Base-by-base conservation (phyloP, 768 basidiomycete species). In the Lactarius tabidus region DNA sequence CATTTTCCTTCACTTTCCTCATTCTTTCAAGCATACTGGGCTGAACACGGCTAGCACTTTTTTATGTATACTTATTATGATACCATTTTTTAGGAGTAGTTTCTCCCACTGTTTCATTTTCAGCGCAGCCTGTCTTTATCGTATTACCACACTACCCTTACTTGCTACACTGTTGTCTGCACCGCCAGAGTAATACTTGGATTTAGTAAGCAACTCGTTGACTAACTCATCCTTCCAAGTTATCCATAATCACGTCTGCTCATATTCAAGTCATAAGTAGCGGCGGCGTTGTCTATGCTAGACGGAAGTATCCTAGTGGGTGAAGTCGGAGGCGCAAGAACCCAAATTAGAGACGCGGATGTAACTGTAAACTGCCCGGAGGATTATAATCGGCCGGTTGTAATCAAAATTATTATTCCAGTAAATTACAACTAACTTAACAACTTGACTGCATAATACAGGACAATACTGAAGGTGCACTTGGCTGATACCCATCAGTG, bases 41-140 rank as follows among this genome's bases (percentile, higher is more conserved):
- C 29, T 43, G 56, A 59, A 18, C 59, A 59, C 20, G 39, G 12
- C 59, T 57, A 60, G 57, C 57, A 43, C 54, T 58, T 56, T 61
- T 26, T n/a, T 57, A 31, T 66, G 65, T 66, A 62, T 54, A 66
- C 65, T 62, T 62, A 66, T 66, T 55, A 51, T 53, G 51, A 66
- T 66, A 66, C 57, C 65, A 48, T 53, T 31, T 62, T 6, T 57
- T 57, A 36, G 56, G 48, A 39, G 31, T 18, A 6, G 20, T 35
- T 55, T 28, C 33, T 57, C 39, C 56, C 45, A 60, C 54, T 65
- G 64, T 65, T 60, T 23, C 36, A 41, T 57, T 35, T 65, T 65
- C 39, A 41, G 43, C 64, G 38, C 43, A 39, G 59, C 28, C 45
- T 65, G 63, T 56, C 48, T 12, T 60, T 60, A 60, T 45, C 43